Evolutionary conservation across 345 rosid species (phyloP).

Genomic region (Eutrema japonicum): DNA sequence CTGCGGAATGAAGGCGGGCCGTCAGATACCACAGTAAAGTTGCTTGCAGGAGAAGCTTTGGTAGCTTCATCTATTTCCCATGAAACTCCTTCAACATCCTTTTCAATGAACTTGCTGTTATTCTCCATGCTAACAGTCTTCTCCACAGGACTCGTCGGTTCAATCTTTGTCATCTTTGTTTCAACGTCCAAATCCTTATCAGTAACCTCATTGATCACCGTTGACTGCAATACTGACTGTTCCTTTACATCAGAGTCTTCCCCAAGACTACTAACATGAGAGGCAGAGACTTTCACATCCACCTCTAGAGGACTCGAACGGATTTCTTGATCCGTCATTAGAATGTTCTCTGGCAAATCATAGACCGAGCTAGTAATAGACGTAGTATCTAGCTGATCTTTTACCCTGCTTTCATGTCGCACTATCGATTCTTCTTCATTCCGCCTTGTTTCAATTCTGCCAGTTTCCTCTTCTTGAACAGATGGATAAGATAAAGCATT

Average conservation of each 20-base stretch:
- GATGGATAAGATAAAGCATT: constrained; percentile 47
- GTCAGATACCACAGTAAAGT: constrained; percentile 53
- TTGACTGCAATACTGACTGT: constrained; percentile 35
- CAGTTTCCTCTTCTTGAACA: constrained; percentile 48
- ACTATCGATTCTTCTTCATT: constrained; percentile 45
- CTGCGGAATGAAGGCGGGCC: constrained; percentile 88
- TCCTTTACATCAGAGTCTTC: constrained; percentile 37
- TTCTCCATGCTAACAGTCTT: constrained; percentile 59
- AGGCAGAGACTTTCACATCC: constrained; percentile 40
- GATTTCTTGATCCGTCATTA: constrained; percentile 61
- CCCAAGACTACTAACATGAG: constrained; percentile 33
- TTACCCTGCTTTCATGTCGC: constrained; percentile 43
- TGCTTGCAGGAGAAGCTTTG: constrained; percentile 57
- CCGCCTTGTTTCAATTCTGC: constrained; percentile 46
- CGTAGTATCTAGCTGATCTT: constrained; percentile 49
- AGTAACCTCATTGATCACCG: constrained; percentile 45
- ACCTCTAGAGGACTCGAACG: constrained; percentile 48
- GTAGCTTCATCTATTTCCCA: constrained; percentile 75
- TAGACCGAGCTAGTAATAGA: constrained; percentile 49
- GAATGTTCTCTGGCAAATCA: constrained; percentile 59
- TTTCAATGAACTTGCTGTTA: constrained; percentile 47
- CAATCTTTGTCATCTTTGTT: constrained; percentile 47
- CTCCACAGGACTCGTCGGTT: constrained; percentile 51
- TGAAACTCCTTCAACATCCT: constrained; percentile 64
- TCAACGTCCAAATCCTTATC: constrained; percentile 47